Percentiles rank a stretch among this genome's conserved stretches.
Evolutionary conservation across 352 stramenopile genomes (phyloP).

Genomic region (Phytophthora macrochlamydospora): DNA sequence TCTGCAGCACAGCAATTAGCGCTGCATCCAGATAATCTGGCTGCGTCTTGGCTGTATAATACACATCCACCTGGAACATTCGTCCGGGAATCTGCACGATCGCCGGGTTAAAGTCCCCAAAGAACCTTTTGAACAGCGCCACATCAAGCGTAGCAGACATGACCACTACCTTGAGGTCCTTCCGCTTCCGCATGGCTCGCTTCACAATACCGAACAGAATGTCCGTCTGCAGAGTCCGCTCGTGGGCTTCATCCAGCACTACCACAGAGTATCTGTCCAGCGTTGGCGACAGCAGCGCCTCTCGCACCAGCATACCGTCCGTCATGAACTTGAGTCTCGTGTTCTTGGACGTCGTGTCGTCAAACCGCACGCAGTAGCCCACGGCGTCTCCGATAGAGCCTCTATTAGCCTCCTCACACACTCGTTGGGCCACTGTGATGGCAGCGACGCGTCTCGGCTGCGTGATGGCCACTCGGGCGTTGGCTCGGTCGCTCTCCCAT

Average conservation of each 20-base stretch:
- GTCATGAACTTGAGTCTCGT: constrained; percentile 96
- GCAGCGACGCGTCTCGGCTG: constrained; percentile 83
- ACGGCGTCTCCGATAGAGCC: constrained; percentile 68
- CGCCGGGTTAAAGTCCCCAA: constrained; percentile 81
- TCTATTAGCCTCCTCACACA: constrained; percentile 64
- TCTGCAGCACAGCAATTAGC: constrained; percentile 89
- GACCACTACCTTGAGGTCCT: constrained; percentile 94
- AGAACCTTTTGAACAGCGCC: constrained; percentile 93
- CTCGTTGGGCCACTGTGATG: constrained; percentile 84
- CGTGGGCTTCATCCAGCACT: constrained; percentile 88
- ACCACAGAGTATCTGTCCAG: constrained; percentile 84
- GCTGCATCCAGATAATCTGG: constrained; percentile 91
- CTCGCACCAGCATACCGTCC: constrained; percentile 92
- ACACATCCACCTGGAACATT: constrained; percentile 90
- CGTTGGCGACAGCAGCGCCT: constrained; percentile 74
- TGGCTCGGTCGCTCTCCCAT: constrained; percentile 58
- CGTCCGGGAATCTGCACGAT: constrained; percentile 90
- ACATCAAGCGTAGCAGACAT: constrained; percentile 99
- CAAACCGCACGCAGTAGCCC: constrained; percentile 95
- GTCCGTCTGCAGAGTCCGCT: constrained; percentile 89
- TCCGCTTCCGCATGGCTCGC: constrained; percentile 77
- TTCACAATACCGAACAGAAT: constrained; percentile 92
- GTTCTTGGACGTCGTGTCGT: constrained; percentile 87
- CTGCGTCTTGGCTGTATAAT: constrained; percentile 88
- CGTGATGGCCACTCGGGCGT: constrained; percentile 73